phyloP scores from a whole-genome alignment of 192 early-diverging fungal species.

The Entomortierella lignicola region DNA sequence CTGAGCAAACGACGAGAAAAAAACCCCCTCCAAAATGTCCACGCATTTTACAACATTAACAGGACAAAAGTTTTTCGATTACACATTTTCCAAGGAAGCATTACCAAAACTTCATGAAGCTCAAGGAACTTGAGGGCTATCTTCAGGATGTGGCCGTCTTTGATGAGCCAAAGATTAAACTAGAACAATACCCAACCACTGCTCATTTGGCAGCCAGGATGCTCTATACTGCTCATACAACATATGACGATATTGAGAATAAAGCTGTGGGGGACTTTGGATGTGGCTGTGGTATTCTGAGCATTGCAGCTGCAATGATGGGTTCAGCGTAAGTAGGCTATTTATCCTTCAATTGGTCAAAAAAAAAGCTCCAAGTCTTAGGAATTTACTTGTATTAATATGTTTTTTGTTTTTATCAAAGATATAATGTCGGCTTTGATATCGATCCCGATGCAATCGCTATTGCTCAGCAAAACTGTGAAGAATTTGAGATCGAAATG shows the following conservation, averaged over 20 bases:
- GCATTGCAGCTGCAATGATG: conserved; percentile 45
- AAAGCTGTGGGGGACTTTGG: conserved; percentile 81
- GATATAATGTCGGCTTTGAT: conserved; percentile 72
- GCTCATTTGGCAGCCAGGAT: conserved; percentile 80
- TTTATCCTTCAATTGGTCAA: not conserved
- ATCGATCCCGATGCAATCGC: conserved; percentile 79
- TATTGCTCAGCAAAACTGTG: conserved; percentile 76
- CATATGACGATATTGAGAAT: conserved; percentile 79
- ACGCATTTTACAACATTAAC: not conserved
- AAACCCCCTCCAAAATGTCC: not conserved
- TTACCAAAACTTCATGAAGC: conserved; percentile 65
- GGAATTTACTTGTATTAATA: not conserved
- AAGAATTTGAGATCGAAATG: conserved; percentile 68
- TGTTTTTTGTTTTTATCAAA: not conserved
- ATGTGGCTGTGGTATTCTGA: conserved; percentile 82
- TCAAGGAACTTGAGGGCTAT: conserved; percentile 77
- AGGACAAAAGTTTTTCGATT: not conserved
- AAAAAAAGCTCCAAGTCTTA: not conserved
- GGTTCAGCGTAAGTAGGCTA: conserved; percentile 17
- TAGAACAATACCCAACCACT: conserved; percentile 85
- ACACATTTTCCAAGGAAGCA: not conserved
- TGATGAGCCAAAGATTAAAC: conserved; percentile 75
- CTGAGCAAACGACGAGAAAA: conserved; percentile 1
- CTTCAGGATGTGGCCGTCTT: conserved; percentile 74
- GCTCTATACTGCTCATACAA: conserved; percentile 78